Evolutionary conservation across 805 yeast genomes (phyloP).

Genomic region (Candida ponderosae): DNA sequence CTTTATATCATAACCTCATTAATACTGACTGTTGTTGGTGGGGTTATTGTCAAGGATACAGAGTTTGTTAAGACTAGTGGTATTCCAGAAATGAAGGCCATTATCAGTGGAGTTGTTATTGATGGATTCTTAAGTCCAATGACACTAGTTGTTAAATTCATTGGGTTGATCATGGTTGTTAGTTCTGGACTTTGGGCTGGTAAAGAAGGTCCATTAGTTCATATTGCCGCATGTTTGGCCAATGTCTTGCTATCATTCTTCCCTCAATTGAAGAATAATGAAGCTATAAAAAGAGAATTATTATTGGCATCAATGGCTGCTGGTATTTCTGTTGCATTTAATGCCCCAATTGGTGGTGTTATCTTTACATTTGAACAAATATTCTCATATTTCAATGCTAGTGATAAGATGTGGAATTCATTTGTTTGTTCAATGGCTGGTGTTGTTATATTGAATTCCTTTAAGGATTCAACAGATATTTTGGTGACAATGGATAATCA

Average conservation of each 20-base stretch:
- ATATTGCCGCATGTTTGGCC: conserved; percentile 60
- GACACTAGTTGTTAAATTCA: conserved; percentile 46
- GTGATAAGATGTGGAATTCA: conserved; percentile 71
- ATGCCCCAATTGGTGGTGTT: conserved; percentile 86
- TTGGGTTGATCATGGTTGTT: conserved; percentile 56
- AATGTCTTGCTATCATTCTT: conserved; percentile 26
- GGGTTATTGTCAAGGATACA: conserved; percentile 20
- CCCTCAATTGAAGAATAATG: conserved; percentile 29
- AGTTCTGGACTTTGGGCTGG: conserved; percentile 81
- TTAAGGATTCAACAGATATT: conserved; percentile 41
- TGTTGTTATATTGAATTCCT: conserved; percentile 47
- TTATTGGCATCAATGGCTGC: conserved; percentile 73
- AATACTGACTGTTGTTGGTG: conserved; percentile 31
- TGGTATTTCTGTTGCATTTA: conserved; percentile 80
- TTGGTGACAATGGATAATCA: conserved; percentile 62
- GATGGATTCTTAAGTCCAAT: conserved; percentile 41
- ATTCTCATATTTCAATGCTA: conserved; percentile 54
- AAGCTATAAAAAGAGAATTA: conserved; percentile 58
- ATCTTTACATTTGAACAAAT: conserved; percentile 66
- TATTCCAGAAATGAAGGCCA: conserved; percentile 63
- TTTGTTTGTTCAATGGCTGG: conserved; percentile 75
- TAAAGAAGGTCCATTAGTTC: conserved; percentile 82
- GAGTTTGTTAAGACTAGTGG: conserved; percentile 48
- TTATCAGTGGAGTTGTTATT: conserved; percentile 58
- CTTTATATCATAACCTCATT: conserved; percentile 30